Evolutionary conservation across 1,139 yeast species (phyloP), one percentile per base, ranked within the genome.

Genomic region (Pichia inconspicua): DNA sequence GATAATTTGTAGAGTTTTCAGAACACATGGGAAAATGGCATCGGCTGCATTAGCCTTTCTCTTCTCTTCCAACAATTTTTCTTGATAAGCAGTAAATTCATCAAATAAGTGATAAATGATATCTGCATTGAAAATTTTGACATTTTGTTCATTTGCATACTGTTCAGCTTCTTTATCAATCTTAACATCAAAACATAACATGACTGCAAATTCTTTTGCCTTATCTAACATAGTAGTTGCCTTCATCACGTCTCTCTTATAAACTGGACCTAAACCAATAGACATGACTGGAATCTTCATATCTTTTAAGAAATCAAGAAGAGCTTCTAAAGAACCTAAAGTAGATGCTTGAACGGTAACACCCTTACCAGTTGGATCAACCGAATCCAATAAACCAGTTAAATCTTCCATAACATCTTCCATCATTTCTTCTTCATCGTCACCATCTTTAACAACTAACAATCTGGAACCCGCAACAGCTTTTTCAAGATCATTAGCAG

Each of bases 251-350:
- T 92, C 99, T 72, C 97, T 84, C 74, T 90, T 92, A 74, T 71
- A 92, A 36, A 92, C 98, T 50, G 98, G 98, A 59, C 99, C 99
- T 65, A 94, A 78, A 51, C 97, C 95, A 66, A 92, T 90, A 40
- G 96, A 85, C 96, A 90, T 89, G 45, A 92, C 99, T 32, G 99
- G 99, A 67, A 94, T 92, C 76, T 92, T 92, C 97, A 89, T 88
- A 61, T 87, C 96, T 72, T 90, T 90, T 68, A 92, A 78, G 87
- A 92, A 94, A 69, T 92, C 97, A 58, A 92, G 78, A 59, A 92
- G 74, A 2, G 99, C 99, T 72, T 92, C 99, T 63, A 92, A 75
- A 40, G 98, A 90, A 75, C 98, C 99, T 65, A 92, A 78, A 22
- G 98, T 94, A 11, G 97, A 89, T 0, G 98, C 97, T 72, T 94